Evolutionary conservation across 352 stramenopile species (phyloP), one percentile per base, ranked within the genome.

Genomic region (Phytopythium mirpurense): DNA sequence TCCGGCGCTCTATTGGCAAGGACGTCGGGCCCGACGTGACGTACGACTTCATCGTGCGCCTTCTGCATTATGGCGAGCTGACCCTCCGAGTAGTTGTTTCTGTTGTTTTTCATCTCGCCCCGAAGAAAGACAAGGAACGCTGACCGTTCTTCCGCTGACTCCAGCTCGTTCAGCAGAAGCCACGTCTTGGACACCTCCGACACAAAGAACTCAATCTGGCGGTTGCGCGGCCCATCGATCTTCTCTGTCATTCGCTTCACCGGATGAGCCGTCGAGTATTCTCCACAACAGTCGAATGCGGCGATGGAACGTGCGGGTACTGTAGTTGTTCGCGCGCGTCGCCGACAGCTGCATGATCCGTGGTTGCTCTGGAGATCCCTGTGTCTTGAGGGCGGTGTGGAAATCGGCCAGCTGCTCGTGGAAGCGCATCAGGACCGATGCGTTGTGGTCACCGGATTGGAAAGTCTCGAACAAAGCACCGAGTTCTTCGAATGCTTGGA

Each of bases 171-270:
- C 34, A 53, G 21, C 34, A 53, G 16, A 6, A 41, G 16, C 31
- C 24, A 40, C 23, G 2, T 29, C 31, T 53, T 40, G 19, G 47
- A 53, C 7, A 43, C 31, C 18, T 53, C 47, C 23, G 47, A 53
- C 32, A 53, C 47, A 15, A 53, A 53, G 1, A 53, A 16, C 32
- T 53, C 19, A 12, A 53, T 40, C 19, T 53, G 47, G 3, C 44
- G 32, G 12, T 23, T 44, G n/a, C 47, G 47, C 34, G 43, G 47
- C 18, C 29, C 5, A 29, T 16, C 45, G 29, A 51, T 18, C 32
- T 9, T 9, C 18, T 18, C 15, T 51, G 29, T 51, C 45, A 29
- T 7, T 41, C 16, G n/a, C 45, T 15, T 9, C 45, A 51, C 19
- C 18, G 11, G 5, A 9, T n/a, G 45, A 38, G 5, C 26, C 45